phyloP scores from a whole-genome alignment of 176 grass and related monocot genomes.

The Carex kokanica region DNA sequence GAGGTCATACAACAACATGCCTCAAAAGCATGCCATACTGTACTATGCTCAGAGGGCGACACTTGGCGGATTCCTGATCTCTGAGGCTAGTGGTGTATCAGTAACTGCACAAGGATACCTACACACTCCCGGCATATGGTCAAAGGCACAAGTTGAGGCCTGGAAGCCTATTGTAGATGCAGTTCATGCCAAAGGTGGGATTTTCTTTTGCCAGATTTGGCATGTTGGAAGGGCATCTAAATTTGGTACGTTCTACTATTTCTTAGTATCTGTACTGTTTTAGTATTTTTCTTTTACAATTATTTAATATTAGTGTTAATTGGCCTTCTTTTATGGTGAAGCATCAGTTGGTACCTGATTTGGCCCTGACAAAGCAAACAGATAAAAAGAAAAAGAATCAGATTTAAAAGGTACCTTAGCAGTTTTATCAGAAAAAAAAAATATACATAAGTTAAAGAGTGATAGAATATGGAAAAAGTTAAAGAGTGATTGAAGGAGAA shows the following conservation, averaged over 20 bases:
- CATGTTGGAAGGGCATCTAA: slow-evolving; percentile 57
- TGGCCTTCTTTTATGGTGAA: background rate
- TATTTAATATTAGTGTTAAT: background rate
- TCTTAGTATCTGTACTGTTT: background rate
- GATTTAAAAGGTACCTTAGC: background rate
- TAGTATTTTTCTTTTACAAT: background rate
- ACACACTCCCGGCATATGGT: slow-evolving; percentile 55
- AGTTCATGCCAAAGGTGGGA: slow-evolving; percentile 49
- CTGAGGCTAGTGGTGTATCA: slow-evolving; percentile 60
- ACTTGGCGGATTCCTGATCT: slow-evolving; percentile 43
- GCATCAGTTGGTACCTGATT: background rate
- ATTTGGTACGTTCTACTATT: slow-evolving; percentile 27
- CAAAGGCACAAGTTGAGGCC: slow-evolving; percentile 56
- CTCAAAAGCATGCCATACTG: slow-evolving; percentile 38
- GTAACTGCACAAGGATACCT: slow-evolving; percentile 32
- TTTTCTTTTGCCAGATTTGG: slow-evolving; percentile 82
- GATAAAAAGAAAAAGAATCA: background rate
- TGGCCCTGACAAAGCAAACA: background rate
- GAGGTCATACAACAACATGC: slow-evolving; percentile 53
- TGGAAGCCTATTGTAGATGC: slow-evolving; percentile 66
- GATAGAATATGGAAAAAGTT: background rate
- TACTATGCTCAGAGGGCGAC: slow-evolving; percentile 64
- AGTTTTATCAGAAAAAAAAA: too few species aligned
- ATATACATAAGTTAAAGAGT: too few species aligned
- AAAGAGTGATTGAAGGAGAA: background rate